These are phyloP conservation scores for Diaporthe sp. DNA, from an alignment of 2,329 filamentous ascomycete species.

Conservation along the genomic window DNA sequence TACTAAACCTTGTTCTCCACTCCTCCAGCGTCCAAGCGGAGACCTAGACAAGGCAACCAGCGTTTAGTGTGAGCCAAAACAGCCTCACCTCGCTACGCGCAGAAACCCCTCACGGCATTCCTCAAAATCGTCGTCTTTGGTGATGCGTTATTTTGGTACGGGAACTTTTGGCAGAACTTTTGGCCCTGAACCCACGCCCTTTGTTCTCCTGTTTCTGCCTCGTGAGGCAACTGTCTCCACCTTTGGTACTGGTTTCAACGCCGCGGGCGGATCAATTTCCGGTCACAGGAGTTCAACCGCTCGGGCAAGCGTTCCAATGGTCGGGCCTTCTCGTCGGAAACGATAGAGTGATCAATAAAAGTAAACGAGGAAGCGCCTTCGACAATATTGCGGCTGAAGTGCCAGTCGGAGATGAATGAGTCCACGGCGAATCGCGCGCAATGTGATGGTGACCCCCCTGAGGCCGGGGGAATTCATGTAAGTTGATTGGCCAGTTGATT, in stretches of 20 bases:
- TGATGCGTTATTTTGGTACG: no score
- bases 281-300: background rate
- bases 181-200: no score
- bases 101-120: background rate
- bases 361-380: background rate
- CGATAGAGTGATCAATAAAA: background rate
- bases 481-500: constrained; percentile 26
- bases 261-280: background rate
- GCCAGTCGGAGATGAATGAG: background rate
- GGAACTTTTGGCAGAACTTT: background rate
- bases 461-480: background rate
- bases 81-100: background rate
- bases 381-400: background rate
- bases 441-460: background rate
- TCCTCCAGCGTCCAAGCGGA: no score
- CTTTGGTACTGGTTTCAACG: background rate
- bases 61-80: background rate
- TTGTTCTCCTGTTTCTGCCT: background rate
- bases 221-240: background rate
- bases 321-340: background rate
- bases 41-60: constrained; percentile 8
- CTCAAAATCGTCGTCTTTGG: background rate
- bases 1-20: constrained; percentile 2
- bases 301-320: background rate
- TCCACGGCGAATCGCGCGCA: background rate